Evolutionary conservation across 345 rosid species (phyloP).

Genomic region (Dipteronia dyeriana): DNA sequence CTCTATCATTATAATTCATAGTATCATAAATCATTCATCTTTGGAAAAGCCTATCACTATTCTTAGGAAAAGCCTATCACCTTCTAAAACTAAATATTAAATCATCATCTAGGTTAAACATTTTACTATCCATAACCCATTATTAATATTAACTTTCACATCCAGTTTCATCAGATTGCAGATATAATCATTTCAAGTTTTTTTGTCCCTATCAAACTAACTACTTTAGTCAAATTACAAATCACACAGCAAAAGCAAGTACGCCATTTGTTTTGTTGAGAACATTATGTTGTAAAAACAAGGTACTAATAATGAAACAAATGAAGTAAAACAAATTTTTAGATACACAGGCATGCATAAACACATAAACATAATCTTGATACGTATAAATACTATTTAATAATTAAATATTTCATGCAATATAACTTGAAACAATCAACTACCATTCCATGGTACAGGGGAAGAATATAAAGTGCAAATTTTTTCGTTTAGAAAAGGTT

Average conservation of each 20-base stretch:
- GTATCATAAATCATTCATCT: slow-evolving; percentile 7
- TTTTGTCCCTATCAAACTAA: background rate
- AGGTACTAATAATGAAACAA: background rate
- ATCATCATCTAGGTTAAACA: background rate
- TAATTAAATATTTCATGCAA: background rate
- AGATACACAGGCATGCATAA: background rate
- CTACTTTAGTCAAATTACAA: background rate
- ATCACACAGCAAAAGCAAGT: background rate
- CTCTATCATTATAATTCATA: slow-evolving; percentile 15
- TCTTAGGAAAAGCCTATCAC: background rate
- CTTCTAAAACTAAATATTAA: background rate
- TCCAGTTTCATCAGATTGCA: background rate
- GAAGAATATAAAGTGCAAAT: slow-evolving; percentile 4
- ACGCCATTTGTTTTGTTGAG: background rate
- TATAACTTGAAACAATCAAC: background rate
- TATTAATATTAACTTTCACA: background rate
- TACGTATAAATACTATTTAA: background rate
- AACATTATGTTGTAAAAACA: background rate
- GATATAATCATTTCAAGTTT: background rate
- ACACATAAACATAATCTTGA: slow-evolving; percentile 3
- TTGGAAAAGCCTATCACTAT: background rate
- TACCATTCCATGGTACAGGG: background rate
- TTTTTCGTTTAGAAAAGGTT: background rate
- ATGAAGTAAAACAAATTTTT: background rate
- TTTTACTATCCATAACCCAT: background rate